Evolutionary conservation across 75 land plant genomes (phyloP), one percentile per base, ranked within the genome.

Genomic region (Chamaecyparis obtusa): DNA sequence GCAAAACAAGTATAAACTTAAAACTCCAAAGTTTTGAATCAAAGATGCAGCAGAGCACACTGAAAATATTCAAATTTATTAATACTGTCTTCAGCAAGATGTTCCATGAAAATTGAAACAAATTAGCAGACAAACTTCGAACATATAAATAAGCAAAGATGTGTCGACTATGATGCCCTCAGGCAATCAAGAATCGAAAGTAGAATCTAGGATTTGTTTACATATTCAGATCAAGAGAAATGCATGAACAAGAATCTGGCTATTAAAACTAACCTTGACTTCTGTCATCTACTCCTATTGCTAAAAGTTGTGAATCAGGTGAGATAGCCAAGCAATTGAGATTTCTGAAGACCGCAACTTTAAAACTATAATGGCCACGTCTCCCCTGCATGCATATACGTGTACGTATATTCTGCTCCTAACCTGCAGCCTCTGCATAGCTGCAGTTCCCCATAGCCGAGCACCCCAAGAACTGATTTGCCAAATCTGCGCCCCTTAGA

Each of bases 251-350:
- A 32, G 60, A 84, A 55, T 19, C 75, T 71, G 10, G 75, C 30
- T 71, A 71, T 71, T 71, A 1, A 9, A 49, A 87, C 33, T 67
- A 64, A 96, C 99, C 98, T 98, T 98, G 77, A 98, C 88, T 90
- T 98, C 96, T 98, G 88, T 98, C 99, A 91, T 98, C 98, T 35
- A 99, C 97, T 41, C 99, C 99, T 37, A 95, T 98, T 14, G 99
- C 99, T 88, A 98, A 85, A 21, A 95, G 87, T 89, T 96, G 99
- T 3, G 99, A 95, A 86, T 96, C 99, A 14, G 98, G 97, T 16
- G 99, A 98, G 88, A 92, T 96, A 3, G 97, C 96, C 77, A 98
- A 85, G 83, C 93, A 93, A 90, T 98, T 98, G n/a, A n/a, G n/a
- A n/a, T n/a, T n/a, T n/a, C n/a, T n/a, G n/a, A n/a, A n/a, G n/a